Conservation (phyloP, 1,139 yeast species). For the Yamadazyma sp. region DNA sequence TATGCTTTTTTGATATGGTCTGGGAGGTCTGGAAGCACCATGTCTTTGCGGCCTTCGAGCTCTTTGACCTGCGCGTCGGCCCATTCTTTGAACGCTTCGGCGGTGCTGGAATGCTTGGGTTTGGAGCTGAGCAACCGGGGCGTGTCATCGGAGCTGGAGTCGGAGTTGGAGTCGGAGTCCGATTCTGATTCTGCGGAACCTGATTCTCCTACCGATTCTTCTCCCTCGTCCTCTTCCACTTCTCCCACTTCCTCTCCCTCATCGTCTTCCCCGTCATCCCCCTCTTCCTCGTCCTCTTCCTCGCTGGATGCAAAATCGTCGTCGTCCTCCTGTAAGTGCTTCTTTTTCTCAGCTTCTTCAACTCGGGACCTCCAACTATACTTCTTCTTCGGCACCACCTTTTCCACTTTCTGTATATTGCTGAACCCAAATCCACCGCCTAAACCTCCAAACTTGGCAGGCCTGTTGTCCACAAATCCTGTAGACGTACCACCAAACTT, state of each 20-base stretch:
- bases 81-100: constrained; percentile 56
- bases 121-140: too few species aligned
- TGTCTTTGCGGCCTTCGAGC: constrained; percentile 58
- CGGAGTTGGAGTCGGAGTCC: constrained; percentile 15
- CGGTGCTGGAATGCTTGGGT: constrained; percentile 44
- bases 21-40: constrained; percentile 52
- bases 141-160: too few species aligned
- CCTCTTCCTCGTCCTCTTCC: constrained; percentile 21
- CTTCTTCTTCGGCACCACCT: constrained; percentile 32
- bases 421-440: constrained; percentile 71
- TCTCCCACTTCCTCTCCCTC: constrained; percentile 18
- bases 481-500: constrained; percentile 14
- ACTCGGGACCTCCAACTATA: constrained; percentile 45
- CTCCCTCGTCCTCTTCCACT: constrained; percentile 36
- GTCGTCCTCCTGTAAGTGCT: constrained; percentile 35
- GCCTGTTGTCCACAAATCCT: constrained; percentile 72
- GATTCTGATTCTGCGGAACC: constrained; percentile 19
- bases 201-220: constrained; percentile 19
- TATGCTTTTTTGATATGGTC: constrained; percentile 45
- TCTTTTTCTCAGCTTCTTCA: constrained; percentile 38
- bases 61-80: constrained; percentile 57
- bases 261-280: constrained; percentile 18
- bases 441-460: constrained; percentile 58
- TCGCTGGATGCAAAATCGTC: constrained; percentile 34
- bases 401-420: constrained; percentile 49